Evolutionary conservation across 2,329 filamentous ascomycete species (phyloP).

Genomic region (Trichoderma koningii): DNA sequence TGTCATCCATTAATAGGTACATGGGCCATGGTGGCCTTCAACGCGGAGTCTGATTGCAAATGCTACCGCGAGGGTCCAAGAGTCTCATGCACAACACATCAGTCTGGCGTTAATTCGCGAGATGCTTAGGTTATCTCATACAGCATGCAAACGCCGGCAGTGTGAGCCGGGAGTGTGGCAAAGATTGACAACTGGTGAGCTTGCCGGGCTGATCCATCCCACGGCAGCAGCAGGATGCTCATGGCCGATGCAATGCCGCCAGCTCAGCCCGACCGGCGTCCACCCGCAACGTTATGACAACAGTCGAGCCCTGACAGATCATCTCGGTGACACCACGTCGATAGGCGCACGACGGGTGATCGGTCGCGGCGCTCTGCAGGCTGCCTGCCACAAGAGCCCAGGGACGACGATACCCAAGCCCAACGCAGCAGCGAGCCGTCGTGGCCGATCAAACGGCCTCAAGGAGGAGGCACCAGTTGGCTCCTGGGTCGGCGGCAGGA

Average conservation of each 20-base stretch:
- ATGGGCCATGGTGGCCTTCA: neutral
- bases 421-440: slow-evolving; percentile 1
- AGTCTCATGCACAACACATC: neutral
- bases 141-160: neutral
- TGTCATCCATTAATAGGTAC: neutral
- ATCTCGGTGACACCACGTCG: neutral
- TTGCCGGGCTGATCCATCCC: neutral
- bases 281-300: neutral
- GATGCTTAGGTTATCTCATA: neutral
- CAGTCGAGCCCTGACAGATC: slow-evolving; percentile 8
- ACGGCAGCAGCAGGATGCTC: neutral
- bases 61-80: neutral
- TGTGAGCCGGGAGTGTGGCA: slow-evolving; percentile 6
- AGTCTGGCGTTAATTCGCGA: neutral
- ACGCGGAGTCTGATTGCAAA: neutral
- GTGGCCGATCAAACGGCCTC: slow-evolving; percentile 6
- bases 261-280: neutral
- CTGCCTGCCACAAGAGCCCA: slow-evolving; percentile 11
- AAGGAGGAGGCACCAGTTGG: slow-evolving; percentile 1
- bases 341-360: slow-evolving; percentile 5
- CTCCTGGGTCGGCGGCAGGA: neutral
- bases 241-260: neutral
- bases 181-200: neutral
- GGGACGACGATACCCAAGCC: slow-evolving; percentile 19
- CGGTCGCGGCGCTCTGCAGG: slow-evolving; percentile 17